Conservation (phyloP, 768 basidiomycete species). For the Leucocoprinus birnbaumii region DNA sequence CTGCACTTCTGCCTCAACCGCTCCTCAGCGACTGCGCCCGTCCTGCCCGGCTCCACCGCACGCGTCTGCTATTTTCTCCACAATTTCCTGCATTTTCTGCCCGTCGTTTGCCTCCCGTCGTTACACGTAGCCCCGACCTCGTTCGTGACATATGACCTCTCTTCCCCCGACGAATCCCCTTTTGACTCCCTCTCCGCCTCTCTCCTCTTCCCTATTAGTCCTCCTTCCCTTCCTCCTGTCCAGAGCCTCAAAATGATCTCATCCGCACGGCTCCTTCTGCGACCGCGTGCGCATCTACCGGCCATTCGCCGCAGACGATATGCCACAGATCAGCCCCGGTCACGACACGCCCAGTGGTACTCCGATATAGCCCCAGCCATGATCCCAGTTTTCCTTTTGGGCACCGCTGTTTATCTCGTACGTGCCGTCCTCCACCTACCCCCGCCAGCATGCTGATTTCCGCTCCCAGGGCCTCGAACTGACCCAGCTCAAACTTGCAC, state of each 20-base stretch:
- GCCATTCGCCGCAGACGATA: conserved; percentile 14
- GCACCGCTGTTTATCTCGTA: conserved; percentile 78
- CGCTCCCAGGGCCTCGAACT: conserved; percentile 61
- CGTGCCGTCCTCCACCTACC: conserved; percentile 14
- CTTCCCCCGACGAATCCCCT: conserved; percentile 7
- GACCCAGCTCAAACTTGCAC: conserved; percentile 56
- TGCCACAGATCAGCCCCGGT: conserved; percentile 24
- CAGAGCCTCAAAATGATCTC: not conserved
- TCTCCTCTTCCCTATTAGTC: not conserved
- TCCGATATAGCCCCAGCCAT: conserved; percentile 68
- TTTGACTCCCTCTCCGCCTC: not conserved
- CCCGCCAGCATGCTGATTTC: not conserved
- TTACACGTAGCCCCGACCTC: too few relatives aligned
- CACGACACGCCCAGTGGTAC: conserved; percentile 66
- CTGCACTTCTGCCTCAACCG: too few relatives aligned
- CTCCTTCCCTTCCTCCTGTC: too few relatives aligned
- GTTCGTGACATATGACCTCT: not conserved
- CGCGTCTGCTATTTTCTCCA: too few relatives aligned
- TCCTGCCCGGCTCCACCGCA: too few relatives aligned
- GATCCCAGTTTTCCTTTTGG: conserved; percentile 75
- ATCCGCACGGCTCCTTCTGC: not conserved
- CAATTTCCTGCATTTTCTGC: not conserved
- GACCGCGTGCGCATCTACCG: conserved; percentile 7
- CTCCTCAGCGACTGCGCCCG: too few relatives aligned
- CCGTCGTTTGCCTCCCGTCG: too few relatives aligned